Evolutionary conservation across 768 basidiomycete species (phyloP).

Genomic region (Mycena olivaceomarginata): DNA sequence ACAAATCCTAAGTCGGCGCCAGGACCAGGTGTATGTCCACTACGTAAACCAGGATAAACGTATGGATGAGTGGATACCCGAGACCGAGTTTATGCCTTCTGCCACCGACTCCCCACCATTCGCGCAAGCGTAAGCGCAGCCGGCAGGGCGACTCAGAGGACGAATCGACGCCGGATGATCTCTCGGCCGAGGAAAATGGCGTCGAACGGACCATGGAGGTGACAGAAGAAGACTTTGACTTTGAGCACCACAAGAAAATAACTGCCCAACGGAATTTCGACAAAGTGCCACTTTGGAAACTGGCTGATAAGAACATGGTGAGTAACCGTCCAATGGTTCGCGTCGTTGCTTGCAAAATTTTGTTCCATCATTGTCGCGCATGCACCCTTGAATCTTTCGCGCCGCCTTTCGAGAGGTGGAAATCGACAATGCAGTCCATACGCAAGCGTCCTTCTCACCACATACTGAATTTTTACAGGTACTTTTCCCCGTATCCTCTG

Average conservation of each 20-base stretch:
- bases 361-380: not conserved
- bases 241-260: conserved; percentile 80
- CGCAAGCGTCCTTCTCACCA: not conserved
- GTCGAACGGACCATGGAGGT: conserved; percentile 55
- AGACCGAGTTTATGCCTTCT: conserved; percentile 59
- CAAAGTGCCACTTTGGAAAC: conserved; percentile 87
- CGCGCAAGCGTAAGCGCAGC: conserved; percentile 41
- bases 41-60: conserved; percentile 83
- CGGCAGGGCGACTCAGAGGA: conserved; percentile 53
- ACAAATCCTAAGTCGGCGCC: conserved; percentile 71
- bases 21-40: conserved; percentile 80
- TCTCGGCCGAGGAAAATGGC: conserved; percentile 36
- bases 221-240: conserved; percentile 83
- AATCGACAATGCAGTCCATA: no score
- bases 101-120: conserved; percentile 45
- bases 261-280: conserved; percentile 90
- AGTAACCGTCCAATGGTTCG: conserved; percentile 50
- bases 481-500: conserved; percentile 94
- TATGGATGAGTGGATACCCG: conserved; percentile 84
- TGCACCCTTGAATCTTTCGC: not conserved
- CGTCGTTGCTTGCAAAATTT: not conserved
- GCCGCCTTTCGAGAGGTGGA: no score
- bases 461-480: conserved; percentile 69
- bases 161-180: conserved; percentile 29
- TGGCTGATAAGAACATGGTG: conserved; percentile 95